These are phyloP conservation scores for Conringia planisiliqua DNA, from an alignment of 345 rosid species.

Conservation along the genomic window DNA sequence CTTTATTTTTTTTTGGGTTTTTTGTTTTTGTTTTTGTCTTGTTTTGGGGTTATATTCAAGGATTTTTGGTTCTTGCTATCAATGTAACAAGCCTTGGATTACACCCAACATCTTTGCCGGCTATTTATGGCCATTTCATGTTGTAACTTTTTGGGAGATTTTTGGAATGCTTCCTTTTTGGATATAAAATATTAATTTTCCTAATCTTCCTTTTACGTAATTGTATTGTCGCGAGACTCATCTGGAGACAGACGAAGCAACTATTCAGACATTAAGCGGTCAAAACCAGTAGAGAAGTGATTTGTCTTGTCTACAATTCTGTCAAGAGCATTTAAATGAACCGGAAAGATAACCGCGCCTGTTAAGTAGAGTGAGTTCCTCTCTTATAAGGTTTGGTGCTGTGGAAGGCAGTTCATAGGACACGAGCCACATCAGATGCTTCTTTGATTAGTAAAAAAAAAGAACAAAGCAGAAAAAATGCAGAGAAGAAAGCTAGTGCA, in stretches of 20 bases:
- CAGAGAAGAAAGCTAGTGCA: conserved; percentile 29
- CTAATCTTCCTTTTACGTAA: not conserved
- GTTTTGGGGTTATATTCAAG: conserved; percentile 25
- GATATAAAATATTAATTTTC: conserved; percentile 17
- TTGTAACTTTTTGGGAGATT: conserved; percentile 18
- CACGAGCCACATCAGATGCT: too few relatives aligned
- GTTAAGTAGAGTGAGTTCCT: not conserved
- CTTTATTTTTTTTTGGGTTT: not conserved
- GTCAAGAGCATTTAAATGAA: not conserved
- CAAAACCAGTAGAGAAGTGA: not conserved
- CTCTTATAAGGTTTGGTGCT: not conserved
- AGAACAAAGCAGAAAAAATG: conserved; percentile 18
- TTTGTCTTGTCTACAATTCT: not conserved
- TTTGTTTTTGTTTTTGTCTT: not conserved
- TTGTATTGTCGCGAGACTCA: not conserved
- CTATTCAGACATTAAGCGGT: not conserved
- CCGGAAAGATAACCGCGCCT: not conserved
- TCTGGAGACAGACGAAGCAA: not conserved
- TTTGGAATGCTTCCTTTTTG: conserved; percentile 16
- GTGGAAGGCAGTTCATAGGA: not conserved
- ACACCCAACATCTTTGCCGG: conserved; percentile 20
- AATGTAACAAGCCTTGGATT: conserved; percentile 34
- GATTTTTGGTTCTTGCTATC: conserved; percentile 32
- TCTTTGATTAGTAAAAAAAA: not conserved
- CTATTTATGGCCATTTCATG: conserved; percentile 25